Percentiles rank a stretch among this genome's conserved stretches.
Conservation (phyloP, 2,329 filamentous ascomycete species). For the Fusarium sp. region DNA sequence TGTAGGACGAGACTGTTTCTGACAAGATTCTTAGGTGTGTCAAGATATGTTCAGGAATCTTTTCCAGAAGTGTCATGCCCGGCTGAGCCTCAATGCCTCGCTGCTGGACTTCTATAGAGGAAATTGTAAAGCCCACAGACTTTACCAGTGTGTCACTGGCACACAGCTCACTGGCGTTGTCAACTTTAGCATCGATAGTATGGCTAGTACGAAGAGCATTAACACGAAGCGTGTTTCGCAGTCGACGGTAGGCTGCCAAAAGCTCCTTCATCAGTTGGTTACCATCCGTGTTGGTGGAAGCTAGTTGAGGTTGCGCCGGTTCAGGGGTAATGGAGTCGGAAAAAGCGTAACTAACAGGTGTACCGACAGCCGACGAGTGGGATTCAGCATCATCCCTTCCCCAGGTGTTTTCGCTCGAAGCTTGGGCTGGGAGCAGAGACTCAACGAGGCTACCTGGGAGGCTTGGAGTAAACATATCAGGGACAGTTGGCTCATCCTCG, state of each 20-base stretch:
- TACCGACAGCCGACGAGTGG: constrained; percentile 51
- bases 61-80: constrained; percentile 81
- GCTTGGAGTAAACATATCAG: constrained; percentile 52
- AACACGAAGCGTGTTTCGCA: constrained; percentile 67
- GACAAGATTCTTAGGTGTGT: constrained; percentile 89
- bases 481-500: constrained; percentile 49
- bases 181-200: constrained; percentile 46
- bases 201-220: constrained; percentile 63
- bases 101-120: constrained; percentile 90
- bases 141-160: constrained; percentile 70
- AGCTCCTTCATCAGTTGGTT: constrained; percentile 63
- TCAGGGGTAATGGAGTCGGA: constrained; percentile 50
- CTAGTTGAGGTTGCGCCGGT: constrained; percentile 28
- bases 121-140: constrained; percentile 84
- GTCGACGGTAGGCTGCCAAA: constrained; percentile 69
- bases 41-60: constrained; percentile 83
- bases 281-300: constrained; percentile 24
- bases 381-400: constrained; percentile 50
- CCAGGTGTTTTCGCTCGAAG: constrained; percentile 58
- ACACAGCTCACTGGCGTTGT: constrained; percentile 59
- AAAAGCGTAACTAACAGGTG: constrained; percentile 58
- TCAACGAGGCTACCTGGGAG: constrained; percentile 55
- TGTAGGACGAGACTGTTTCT: constrained; percentile 88
- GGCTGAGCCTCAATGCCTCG: constrained; percentile 81
- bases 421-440: constrained; percentile 52